phyloP scores from a whole-genome alignment of 345 rosid species.

The Physaria fendleri region DNA sequence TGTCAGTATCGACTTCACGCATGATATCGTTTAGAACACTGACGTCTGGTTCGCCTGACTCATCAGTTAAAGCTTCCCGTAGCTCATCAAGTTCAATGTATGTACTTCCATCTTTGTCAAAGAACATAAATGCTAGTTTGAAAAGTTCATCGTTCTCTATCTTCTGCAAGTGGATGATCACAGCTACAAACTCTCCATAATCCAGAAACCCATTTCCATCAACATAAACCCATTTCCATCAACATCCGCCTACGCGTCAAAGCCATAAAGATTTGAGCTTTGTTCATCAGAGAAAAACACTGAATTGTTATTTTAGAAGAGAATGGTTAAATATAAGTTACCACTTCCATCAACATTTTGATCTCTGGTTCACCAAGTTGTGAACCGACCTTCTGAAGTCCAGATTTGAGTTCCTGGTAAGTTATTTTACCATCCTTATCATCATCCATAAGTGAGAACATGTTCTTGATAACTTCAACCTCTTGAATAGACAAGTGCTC shows the following conservation, averaged over 20 bases:
- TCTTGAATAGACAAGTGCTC: conserved; percentile 81
- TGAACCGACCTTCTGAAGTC: conserved; percentile 88
- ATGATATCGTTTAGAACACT: conserved; percentile 74
- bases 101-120: conserved; percentile 77
- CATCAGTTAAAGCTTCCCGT: conserved; percentile 68
- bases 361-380: conserved; percentile 91
- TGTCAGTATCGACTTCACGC: conserved; percentile 94
- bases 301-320: neutral
- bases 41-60: conserved; percentile 55
- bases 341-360: conserved; percentile 98
- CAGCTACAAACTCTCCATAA: conserved; percentile 96
- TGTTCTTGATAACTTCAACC: conserved; percentile 87
- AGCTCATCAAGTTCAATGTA: conserved; percentile 76
- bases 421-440: conserved; percentile 82
- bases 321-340: conserved; percentile 20
- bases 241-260: conserved; percentile 74
- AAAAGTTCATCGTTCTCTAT: conserved; percentile 96
- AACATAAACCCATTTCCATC: conserved; percentile 88
- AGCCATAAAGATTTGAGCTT: neutral
- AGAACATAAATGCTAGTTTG: conserved; percentile 84
- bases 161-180: conserved; percentile 94
- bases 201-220: conserved; percentile 86
- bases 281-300: neutral
- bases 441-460: conserved; percentile 86
- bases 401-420: conserved; percentile 72